Base-by-base conservation (phyloP, 805 yeast genomes). In the Lipomyces kockii region DNA sequence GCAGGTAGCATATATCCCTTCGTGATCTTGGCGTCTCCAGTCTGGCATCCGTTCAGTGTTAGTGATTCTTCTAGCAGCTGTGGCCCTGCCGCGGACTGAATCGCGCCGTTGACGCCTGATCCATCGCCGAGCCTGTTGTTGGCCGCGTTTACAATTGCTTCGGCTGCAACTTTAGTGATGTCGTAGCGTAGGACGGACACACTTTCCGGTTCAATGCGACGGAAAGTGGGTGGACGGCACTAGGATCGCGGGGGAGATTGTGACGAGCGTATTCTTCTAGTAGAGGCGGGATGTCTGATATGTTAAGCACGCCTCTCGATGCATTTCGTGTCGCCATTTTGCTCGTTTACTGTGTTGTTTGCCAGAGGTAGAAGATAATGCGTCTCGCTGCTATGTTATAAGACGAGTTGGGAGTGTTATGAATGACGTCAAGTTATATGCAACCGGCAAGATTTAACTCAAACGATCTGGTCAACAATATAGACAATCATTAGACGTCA, bases 91-190 rank as follows among this genome's bases (percentile, higher is more conserved):
- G 67, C 65, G 4, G 54, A 14, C 22, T 68, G 71, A 43, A 68
- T 68, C n/a, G 71, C 71, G 11, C 71, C 71, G 39, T 68, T 62
- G 54, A 68, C 71, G 56, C 71, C 71, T 25, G 65, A 32, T 20
- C 71, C 71, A 34, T 54, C 65, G 22, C 51, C 62, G 25, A 68
- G 67, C 4, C 64, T 37, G 11, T 43, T 59, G 57, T 68, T 68
- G 14, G 71, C 71, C 1, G 71, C 71, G 49, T 68, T 68, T 54
- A 67, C 71, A n/a, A 68, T 63, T n/a, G 71, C 67, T 60, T 68
- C 71, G 34, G 58, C 64, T 2, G 61, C n/a, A 49, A 68, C 17
- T 11, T 12, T 20, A 3, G 71, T 68, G 63, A 68, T 68, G 35
- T 68, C 71, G 43, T 58, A 58, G 14, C 56, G 56, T 8, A 57